Conservation (phyloP, 495 filamentous ascomycete species). For the Acidomyces sp. region DNA sequence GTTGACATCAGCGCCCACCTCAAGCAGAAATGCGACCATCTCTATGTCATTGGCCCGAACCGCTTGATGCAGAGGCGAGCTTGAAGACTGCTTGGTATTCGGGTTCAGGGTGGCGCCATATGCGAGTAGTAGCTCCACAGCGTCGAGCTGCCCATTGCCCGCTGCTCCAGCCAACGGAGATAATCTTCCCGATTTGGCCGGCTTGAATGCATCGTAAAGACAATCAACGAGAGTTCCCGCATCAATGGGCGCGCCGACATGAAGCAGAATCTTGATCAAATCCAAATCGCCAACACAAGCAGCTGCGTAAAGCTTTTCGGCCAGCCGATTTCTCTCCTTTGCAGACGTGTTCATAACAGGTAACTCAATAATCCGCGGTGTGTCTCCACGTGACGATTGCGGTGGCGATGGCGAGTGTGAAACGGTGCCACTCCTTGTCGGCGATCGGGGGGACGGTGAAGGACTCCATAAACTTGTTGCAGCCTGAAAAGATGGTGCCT, state of each 20-base stretch:
- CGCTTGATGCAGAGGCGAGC: conserved; percentile 16
- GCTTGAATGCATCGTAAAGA: conserved; percentile 20
- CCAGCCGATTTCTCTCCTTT: conserved; percentile 6
- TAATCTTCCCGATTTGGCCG: conserved; percentile 14
- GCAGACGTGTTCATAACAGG: neutral
- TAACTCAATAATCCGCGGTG: neutral
- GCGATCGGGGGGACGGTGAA: conserved; percentile 3
- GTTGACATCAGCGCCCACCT: conserved; percentile 14
- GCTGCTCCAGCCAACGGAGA: conserved; percentile 17
- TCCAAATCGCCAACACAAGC: conserved; percentile 10
- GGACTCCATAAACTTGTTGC: conserved; percentile 14
- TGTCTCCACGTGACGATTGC: neutral
- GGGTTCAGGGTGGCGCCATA: conserved; percentile 16
- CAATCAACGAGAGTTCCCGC: conserved; percentile 2
- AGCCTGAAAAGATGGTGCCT: conserved; percentile 8
- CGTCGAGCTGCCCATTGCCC: conserved; percentile 11
- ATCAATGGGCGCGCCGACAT: conserved; percentile 12
- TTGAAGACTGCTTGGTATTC: conserved; percentile 8
- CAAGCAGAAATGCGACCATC: conserved; percentile 10
- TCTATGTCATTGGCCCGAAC: conserved; percentile 10
- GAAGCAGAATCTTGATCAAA: conserved; percentile 14
- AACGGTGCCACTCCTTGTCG: conserved; percentile 5
- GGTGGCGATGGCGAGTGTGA: conserved; percentile 3
- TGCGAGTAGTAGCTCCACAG: conserved; percentile 15
- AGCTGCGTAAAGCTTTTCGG: conserved; percentile 14